Percentiles rank a stretch among this genome's conserved stretches.
Conservation (phyloP, 2,329 filamentous ascomycete genomes). For the Cercospora zeina region DNA sequence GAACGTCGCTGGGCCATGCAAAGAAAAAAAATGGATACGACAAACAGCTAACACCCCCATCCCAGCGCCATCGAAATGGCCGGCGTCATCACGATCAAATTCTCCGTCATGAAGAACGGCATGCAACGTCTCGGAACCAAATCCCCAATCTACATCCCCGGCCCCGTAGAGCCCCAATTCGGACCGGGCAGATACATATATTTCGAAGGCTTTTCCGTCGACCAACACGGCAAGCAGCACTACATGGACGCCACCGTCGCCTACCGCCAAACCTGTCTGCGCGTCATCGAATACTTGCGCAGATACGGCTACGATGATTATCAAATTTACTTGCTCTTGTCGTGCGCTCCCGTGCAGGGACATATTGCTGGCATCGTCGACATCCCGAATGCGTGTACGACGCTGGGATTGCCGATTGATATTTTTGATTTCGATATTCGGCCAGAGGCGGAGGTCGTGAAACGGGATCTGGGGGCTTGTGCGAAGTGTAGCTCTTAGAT, state of each 20-base stretch:
- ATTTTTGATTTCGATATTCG: conserved; percentile 94
- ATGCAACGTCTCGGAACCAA: conserved; percentile 73
- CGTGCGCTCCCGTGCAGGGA: conserved; percentile 82
- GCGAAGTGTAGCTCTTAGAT: conserved; percentile 56
- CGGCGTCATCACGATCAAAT: conserved; percentile 85
- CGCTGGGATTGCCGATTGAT: conserved; percentile 83
- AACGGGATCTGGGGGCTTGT: conserved; percentile 69
- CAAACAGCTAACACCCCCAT: neutral
- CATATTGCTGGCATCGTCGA: conserved; percentile 74
- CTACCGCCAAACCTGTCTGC: conserved; percentile 76
- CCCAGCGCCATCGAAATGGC: conserved; percentile 82
- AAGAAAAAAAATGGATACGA: too few species aligned
- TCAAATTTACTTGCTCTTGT: conserved; percentile 82
- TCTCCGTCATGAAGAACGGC: conserved; percentile 81
- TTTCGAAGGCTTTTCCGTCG: conserved; percentile 88
- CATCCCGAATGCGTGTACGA: conserved; percentile 88
- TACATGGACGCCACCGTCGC: conserved; percentile 84
- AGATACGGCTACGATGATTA: conserved; percentile 69
- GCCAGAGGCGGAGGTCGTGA: conserved; percentile 61
- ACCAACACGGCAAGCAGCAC: conserved; percentile 84
- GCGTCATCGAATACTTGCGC: conserved; percentile 73
- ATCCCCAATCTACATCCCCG: conserved; percentile 80
- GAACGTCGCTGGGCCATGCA: neutral
- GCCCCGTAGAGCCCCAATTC: conserved; percentile 85
- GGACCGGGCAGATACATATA: conserved; percentile 78